Percentiles rank a stretch among this genome's conserved stretches.
Evolutionary conservation across 2,329 filamentous ascomycete species (phyloP).

Genomic region (Neocatenulostroma microsporum): DNA sequence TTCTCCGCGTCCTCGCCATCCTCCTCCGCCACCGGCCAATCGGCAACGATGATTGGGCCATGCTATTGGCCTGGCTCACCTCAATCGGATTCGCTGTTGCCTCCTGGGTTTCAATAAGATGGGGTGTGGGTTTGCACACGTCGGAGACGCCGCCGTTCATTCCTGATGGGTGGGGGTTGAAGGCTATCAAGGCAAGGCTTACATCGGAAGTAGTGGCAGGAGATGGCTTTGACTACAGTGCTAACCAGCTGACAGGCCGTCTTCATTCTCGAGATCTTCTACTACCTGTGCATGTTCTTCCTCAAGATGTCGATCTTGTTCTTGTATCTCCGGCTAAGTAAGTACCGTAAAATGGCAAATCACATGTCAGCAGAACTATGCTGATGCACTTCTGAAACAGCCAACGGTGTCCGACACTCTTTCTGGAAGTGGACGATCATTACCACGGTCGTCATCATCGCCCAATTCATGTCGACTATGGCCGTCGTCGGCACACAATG

Average conservation of each 20-base stretch:
- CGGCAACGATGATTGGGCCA: conserved; percentile 17
- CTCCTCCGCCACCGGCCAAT: conserved; percentile 12
- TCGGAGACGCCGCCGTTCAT: conserved; percentile 11
- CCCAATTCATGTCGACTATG: conserved; percentile 30
- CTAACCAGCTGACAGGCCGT: conserved; percentile 17
- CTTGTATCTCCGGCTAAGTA: conserved; percentile 33
- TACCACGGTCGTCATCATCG: conserved; percentile 28
- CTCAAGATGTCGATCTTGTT: conserved; percentile 35
- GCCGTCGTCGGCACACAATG: conserved; percentile 32
- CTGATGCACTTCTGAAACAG: conserved; percentile 12
- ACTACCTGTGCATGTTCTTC: conserved; percentile 34
- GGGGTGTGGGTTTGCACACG: conserved; percentile 20
- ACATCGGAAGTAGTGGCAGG: conserved; percentile 3
- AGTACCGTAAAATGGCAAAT: conserved; percentile 8
- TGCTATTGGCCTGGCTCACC: conserved; percentile 15
- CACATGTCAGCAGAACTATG: conserved; percentile 11
- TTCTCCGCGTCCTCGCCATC: conserved; percentile 14
- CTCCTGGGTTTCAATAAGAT: conserved; percentile 15
- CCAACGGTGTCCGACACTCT: conserved; percentile 17
- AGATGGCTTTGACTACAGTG: background rate
- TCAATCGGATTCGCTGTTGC: conserved; percentile 14
- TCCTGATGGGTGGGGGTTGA: conserved; percentile 13
- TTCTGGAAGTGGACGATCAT: conserved; percentile 21
- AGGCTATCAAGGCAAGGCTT: conserved; percentile 18
- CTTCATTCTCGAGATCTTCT: conserved; percentile 28